These are phyloP conservation scores for Juncus inflexus DNA, from an alignment of 176 grass and related monocot genomes.

Conservation along the genomic window DNA sequence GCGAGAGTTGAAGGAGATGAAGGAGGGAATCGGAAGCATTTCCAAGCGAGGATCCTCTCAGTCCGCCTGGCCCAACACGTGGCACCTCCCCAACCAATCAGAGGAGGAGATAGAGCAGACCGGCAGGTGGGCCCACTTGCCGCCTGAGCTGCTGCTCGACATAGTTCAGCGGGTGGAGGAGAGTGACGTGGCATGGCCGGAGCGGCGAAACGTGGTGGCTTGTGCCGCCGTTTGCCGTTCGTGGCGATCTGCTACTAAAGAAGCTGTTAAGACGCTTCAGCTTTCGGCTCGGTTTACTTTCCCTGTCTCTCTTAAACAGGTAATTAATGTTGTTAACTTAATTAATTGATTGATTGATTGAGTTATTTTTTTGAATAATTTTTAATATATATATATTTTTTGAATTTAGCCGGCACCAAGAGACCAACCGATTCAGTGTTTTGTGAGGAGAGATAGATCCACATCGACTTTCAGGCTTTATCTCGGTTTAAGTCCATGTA, in stretches of 20 bases:
- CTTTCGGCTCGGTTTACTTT: constrained; percentile 90
- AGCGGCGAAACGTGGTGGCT: constrained; percentile 67
- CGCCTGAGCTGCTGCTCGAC: constrained; percentile 85
- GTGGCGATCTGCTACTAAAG: constrained; percentile 83
- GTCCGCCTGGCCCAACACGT: constrained; percentile 45
- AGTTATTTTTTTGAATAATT: constrained; percentile 12
- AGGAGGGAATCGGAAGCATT: constrained; percentile 76
- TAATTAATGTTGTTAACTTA: constrained; percentile 12
- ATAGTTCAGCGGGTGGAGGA: constrained; percentile 88
- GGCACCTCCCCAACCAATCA: constrained; percentile 48
- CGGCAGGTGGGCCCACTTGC: constrained; percentile 87
- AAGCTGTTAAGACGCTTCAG: constrained; percentile 81
- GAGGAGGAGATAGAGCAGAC: constrained; percentile 40
- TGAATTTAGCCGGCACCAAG: constrained; percentile 59
- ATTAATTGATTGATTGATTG: constrained; percentile 5
- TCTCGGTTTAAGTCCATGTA: constrained; percentile 91
- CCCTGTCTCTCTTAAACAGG: constrained; percentile 98
- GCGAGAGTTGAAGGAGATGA: constrained; percentile 87
- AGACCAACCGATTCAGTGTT: constrained; percentile 82
- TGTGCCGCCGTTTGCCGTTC: constrained; percentile 88
- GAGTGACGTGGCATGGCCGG: constrained; percentile 78
- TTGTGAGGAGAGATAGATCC: constrained; percentile 75
- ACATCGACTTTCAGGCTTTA: constrained; percentile 86
- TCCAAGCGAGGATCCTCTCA: constrained; percentile 54
- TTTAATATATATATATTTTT: neutral